Conservation (phyloP, 805 yeast genomes). For the Lipomyces mesembrius region DNA sequence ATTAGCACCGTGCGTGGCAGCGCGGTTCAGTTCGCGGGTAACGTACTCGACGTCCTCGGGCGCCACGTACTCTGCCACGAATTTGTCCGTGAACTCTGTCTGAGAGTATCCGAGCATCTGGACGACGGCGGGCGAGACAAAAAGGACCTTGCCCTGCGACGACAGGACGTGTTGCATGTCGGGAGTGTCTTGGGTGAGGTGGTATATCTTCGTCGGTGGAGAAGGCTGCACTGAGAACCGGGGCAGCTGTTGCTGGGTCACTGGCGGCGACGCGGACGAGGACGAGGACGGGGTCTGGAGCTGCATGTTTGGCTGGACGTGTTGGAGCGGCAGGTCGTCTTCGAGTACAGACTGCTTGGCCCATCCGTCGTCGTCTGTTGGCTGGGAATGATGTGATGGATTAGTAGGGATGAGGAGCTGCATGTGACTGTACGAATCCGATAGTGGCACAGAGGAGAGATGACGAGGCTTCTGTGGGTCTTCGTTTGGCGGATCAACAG, state of each 20-base stretch:
- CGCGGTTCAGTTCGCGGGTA: conserved; percentile 25
- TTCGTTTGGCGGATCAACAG: conserved; percentile 4
- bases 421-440: conserved; percentile 9
- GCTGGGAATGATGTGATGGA: neutral
- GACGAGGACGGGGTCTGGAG: conserved; percentile 7
- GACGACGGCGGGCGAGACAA: conserved; percentile 32
- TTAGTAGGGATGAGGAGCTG: neutral
- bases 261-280: conserved; percentile 7
- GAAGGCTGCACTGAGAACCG: conserved; percentile 5
- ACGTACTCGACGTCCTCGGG: conserved; percentile 30
- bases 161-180: conserved; percentile 27
- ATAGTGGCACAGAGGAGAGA: conserved; percentile 10
- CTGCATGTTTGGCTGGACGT: neutral
- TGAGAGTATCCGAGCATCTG: conserved; percentile 31
- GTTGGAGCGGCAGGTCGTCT: neutral
- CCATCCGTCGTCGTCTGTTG: neutral
- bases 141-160: conserved; percentile 24
- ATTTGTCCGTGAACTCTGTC: conserved; percentile 26
- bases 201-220: neutral
- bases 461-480: conserved; percentile 12
- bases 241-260: conserved; percentile 3
- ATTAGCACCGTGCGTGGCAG: conserved; percentile 18
- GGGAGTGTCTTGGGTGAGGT: conserved; percentile 13
- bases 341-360: neutral
- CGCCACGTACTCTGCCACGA: conserved; percentile 22